Percentiles rank a stretch among this genome's conserved stretches.
Conservation (phyloP, 352 stramenopile species). For the Phytopythium litorale region DNA sequence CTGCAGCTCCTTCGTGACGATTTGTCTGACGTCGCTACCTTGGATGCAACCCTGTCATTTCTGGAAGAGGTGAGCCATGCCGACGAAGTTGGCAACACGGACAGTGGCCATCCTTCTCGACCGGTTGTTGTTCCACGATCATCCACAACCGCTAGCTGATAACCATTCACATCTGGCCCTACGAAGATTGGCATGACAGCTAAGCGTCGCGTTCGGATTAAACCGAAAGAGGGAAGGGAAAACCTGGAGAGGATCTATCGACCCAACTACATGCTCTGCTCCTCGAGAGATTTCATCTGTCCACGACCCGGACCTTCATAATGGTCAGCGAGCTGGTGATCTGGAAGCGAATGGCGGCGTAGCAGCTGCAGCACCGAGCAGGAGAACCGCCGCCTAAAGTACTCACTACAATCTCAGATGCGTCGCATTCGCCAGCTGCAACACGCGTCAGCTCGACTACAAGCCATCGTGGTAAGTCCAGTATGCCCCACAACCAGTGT, state of each 20-base stretch:
- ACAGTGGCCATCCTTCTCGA: not conserved
- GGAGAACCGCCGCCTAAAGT: constrained; percentile 23
- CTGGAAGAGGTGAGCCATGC: not conserved
- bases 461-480: not conserved
- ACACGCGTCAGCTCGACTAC: constrained; percentile 13
- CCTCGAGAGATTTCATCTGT: not conserved
- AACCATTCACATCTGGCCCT: too few species aligned
- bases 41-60: not conserved
- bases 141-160: too few species aligned
- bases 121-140: not conserved
- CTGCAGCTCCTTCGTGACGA: not conserved
- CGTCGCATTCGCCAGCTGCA: constrained; percentile 19
- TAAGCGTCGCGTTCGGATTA: not conserved
- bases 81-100: not conserved
- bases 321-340: not conserved
- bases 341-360: constrained; percentile 26
- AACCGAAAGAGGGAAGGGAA: not conserved
- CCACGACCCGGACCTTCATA: too few species aligned
- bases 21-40: not conserved
- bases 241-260: not conserved
- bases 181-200: not conserved
- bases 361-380: constrained; percentile 20
- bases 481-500: too few species aligned
- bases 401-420: constrained; percentile 20
- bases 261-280: not conserved